Conservation (phyloP, 2,329 filamentous ascomycete species). For the Colletotrichum spaethianum region DNA sequence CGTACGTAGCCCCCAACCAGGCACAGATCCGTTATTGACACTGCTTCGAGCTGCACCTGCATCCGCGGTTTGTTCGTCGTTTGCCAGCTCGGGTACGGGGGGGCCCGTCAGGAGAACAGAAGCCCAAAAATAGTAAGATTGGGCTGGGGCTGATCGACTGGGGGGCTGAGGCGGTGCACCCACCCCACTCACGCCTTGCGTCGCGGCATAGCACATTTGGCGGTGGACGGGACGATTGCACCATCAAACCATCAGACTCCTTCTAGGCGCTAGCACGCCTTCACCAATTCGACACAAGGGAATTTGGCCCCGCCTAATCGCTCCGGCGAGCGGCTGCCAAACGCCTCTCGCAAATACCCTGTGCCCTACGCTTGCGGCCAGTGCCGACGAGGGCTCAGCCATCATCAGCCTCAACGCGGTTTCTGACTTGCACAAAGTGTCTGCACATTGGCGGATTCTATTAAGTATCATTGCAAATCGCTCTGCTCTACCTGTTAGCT, state of each 20-base stretch:
- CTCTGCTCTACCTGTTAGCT: constrained; percentile 24
- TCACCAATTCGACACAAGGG: constrained; percentile 11
- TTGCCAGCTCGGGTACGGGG: constrained; percentile 28
- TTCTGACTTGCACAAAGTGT: constrained; percentile 1
- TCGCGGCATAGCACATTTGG: constrained; percentile 4
- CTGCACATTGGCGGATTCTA: not conserved
- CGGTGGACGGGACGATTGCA: constrained; percentile 2
- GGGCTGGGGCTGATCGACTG: constrained; percentile 41
- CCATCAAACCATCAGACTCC: not conserved
- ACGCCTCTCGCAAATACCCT: not conserved
- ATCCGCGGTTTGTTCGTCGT: constrained; percentile 5
- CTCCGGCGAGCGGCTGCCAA: not conserved
- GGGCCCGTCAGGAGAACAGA: constrained; percentile 25
- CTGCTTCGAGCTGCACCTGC: constrained; percentile 3
- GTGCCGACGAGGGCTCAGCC: constrained; percentile 22
- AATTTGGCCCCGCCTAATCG: not conserved
- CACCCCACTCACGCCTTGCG: constrained; percentile 22
- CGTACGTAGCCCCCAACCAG: not conserved
- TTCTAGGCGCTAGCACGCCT: not conserved
- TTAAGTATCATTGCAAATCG: constrained; percentile 3
- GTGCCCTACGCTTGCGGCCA: constrained; percentile 27
- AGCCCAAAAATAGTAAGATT: constrained; percentile 43
- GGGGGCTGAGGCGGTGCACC: constrained; percentile 41
- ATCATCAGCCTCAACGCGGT: constrained; percentile 23
- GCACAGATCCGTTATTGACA: not conserved